Conservation (phyloP, 2,329 filamentous ascomycete species). For the Arthroderma uncinatum region DNA sequence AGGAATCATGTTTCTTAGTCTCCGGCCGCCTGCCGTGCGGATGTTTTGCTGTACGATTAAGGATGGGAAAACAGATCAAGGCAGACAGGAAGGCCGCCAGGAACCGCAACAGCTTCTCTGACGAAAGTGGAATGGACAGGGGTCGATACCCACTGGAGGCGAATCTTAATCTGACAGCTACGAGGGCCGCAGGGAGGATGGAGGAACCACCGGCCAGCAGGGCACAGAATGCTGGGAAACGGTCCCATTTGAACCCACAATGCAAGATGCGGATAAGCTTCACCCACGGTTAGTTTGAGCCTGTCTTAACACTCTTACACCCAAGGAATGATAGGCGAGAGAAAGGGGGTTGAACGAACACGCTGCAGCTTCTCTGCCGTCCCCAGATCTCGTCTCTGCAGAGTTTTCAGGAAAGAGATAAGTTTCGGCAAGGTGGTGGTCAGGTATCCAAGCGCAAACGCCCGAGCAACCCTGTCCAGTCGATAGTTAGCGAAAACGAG, state of each 20-base stretch:
- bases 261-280: slow-evolving; percentile 32
- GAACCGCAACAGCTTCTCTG: slow-evolving; percentile 26
- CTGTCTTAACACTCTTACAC: no score
- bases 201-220: slow-evolving; percentile 43
- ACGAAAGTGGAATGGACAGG: not conserved
- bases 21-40: slow-evolving; percentile 8
- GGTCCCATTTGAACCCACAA: slow-evolving; percentile 33
- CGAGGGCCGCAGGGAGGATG: slow-evolving; percentile 27
- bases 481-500: not conserved
- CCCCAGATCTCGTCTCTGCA: slow-evolving; percentile 25
- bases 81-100: slow-evolving; percentile 39
- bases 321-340: slow-evolving; percentile 3
- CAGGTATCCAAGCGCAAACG: slow-evolving; percentile 40
- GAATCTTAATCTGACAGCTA: slow-evolving; percentile 8
- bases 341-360: slow-evolving; percentile 22
- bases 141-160: not conserved
- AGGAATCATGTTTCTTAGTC: not conserved
- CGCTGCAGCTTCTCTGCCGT: slow-evolving; percentile 26
- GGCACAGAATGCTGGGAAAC: slow-evolving; percentile 45
- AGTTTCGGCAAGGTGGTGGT: slow-evolving; percentile 39
- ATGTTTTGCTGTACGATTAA: slow-evolving; percentile 29
- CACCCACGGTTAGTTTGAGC: slow-evolving; percentile 15
- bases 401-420: slow-evolving; percentile 28
- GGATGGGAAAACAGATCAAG: slow-evolving; percentile 39
- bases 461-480: slow-evolving; percentile 26